Base-by-base conservation (phyloP, 495 filamentous ascomycete species). In the Xylaria telfairii region DNA sequence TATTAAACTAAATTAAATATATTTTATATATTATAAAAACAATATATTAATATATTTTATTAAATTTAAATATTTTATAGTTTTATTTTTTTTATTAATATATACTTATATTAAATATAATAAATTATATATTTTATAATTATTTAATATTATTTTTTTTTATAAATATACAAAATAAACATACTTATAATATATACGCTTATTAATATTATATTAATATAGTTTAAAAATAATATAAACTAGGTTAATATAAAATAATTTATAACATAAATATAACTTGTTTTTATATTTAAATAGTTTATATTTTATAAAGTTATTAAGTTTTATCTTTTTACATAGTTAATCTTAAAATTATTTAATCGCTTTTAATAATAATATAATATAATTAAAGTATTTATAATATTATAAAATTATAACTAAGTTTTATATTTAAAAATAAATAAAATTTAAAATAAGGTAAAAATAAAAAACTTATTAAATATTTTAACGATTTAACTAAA, bases 271-370 rank as follows among this genome's bases (percentile, higher is more conserved):
- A 47, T 47, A 47, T 47, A 47, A 47, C 17, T 47, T 47, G n/a
- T 47, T 47, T 47, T n/a, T 47, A 47, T n/a, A 10, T 10, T 19
- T n/a, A 47, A 47, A 47, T n/a, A 47, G 19, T n/a, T 47, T 47
- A 47, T 47, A 47, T n/a, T 47, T 47, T n/a, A 47, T 47, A 47
- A 47, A 47, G n/a, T 47, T 47, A 47, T 47, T 47, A 47, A 47
- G 44, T 17, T 47, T 47, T n/a, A 47, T 47, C n/a, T 47, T 47
- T 47, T n/a, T 47, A 3, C n/a, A 47, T n/a, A 47, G 19, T 7
- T 47, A 47, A 5, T 47, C 7, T 47, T 47, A 3, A 47, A 47
- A 47, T 7, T 47, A 47, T 47, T n/a, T n/a, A n/a, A 47, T n/a
- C n/a, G 19, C n/a, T 47, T 47, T 47, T 47, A 47, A 47, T 47